Base-by-base conservation (phyloP, 2,329 filamentous ascomycete species). In the Cryphonectria radicalis region DNA sequence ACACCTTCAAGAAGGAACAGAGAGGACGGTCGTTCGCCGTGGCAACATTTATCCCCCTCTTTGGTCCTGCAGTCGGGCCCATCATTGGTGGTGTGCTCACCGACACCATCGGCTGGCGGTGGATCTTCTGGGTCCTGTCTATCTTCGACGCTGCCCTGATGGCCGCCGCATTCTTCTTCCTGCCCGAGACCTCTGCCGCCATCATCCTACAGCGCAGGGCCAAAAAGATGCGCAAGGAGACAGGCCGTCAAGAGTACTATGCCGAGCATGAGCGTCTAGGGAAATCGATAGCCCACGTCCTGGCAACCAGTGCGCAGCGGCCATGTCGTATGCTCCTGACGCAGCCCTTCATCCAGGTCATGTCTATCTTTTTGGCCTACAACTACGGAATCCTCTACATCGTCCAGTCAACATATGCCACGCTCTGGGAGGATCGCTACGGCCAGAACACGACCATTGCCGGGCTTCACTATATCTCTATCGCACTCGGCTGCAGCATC, bases 351-450 rank as follows among this genome's bases (percentile, higher is more conserved):
- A 79, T 89, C 11, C 81, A 87, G 64, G 77, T 86, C 2, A 81
- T 87, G 3, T 82, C 84, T 0, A 74, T 86, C 0, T 86, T 86
- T 70, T 80, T 86, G 14, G 83, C 84, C 0, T 82, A 87, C 35
- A 76, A 86, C 4, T 89, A 87, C 72, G 86, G 86, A 0, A 82
- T 87, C n/a, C 81, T 88, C 66, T 88, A 87, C 72, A 78, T 88
- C 4, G 80, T 88, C 73, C 84, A 89, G 67, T 86, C 86, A 1
- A 88, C 86, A 0, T 86, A 88, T 71, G 83, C 87, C 0, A 74
- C 77, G 10, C 81, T 89, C 0, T 89, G 85, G 77, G 80, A 81
- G 19, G 74, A 43, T 43, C 40, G 50, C 7, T 53, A 53, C 25
- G 53, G 80, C 28, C 84, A 87, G 74, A 82, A 81, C 1, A 78